Percentiles rank a stretch among this genome's conserved stretches.
Evolutionary conservation across 108 stramenopile species (phyloP).

Genomic region (Fistulifera solaris): DNA sequence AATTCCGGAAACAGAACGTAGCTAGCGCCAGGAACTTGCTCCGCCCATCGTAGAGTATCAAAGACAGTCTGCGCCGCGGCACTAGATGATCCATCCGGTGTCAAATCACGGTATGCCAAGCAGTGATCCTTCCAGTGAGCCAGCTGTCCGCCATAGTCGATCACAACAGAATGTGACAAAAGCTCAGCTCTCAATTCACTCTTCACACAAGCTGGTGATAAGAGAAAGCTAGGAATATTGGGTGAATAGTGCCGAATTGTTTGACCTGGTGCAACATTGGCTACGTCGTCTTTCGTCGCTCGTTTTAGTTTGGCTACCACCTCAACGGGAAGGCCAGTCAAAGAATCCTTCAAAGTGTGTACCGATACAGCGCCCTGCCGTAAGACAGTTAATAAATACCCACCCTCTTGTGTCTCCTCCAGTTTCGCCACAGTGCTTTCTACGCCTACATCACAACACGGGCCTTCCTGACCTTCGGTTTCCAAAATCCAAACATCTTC

Average conservation of each 20-base stretch:
- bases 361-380: conserved; percentile 74
- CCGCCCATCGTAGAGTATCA: conserved; percentile 84
- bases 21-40: conserved; percentile 45
- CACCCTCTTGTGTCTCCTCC: conserved; percentile 19
- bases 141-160: conserved; percentile 78
- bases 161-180: conserved; percentile 49
- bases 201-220: conserved; percentile 21
- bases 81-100: conserved; percentile 38
- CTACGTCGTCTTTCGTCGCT: conserved; percentile 39
- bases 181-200: conserved; percentile 13
- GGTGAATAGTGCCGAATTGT: conserved; percentile 94
- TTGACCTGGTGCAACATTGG: conserved; percentile 88
- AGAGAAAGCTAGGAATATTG: conserved; percentile 74
- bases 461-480: conserved; percentile 1
- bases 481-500: conserved; percentile 83
- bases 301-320: conserved; percentile 22
- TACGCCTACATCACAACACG: conserved; percentile 54
- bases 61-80: conserved; percentile 68
- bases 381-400: conserved; percentile 42
- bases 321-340: conserved; percentile 37
- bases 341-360: conserved; percentile 27
- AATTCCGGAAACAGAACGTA: conserved; percentile 68
- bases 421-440: conserved; percentile 82
- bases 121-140: conserved; percentile 29
- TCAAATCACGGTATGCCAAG: conserved; percentile 77